These are phyloP conservation scores for Diplosphaera chodatii DNA, from an alignment of 139 green algal species.

Conservation along the genomic window DNA sequence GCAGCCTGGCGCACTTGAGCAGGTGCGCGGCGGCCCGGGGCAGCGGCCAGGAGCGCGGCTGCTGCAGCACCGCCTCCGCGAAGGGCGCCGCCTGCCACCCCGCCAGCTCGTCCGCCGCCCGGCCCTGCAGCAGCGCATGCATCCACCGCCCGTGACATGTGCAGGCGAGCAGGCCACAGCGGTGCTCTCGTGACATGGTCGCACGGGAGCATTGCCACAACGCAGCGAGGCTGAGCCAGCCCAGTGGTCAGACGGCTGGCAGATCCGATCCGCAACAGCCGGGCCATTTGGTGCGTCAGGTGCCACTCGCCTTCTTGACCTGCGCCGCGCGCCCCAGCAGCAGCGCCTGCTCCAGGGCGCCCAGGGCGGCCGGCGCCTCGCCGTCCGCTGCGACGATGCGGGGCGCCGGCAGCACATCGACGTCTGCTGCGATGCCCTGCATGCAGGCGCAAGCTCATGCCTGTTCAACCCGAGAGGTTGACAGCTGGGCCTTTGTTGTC, in stretches of 20 bases:
- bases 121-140: neutral
- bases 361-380: conserved; percentile 16
- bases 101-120: conserved; percentile 27
- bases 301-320: conserved; percentile 50
- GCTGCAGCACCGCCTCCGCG: conserved; percentile 65
- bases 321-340: conserved; percentile 54
- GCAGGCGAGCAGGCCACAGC: too few species aligned
- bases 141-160: neutral
- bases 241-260: too few species aligned
- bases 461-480: too few species aligned
- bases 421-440: conserved; percentile 32
- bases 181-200: too few species aligned
- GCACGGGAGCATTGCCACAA: too few species aligned
- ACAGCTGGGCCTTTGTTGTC: too few species aligned
- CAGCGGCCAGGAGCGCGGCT: conserved; percentile 41
- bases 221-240: too few species aligned
- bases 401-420: conserved; percentile 49
- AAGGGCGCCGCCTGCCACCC: conserved; percentile 75
- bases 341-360: conserved; percentile 59
- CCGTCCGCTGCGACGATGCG: conserved; percentile 24
- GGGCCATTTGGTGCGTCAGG: too few species aligned
- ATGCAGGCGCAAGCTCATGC: too few species aligned
- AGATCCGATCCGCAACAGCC: too few species aligned
- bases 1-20: conserved; percentile 12
- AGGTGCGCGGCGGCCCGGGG: conserved; percentile 30